Evolutionary conservation across 2,329 filamentous ascomycete genomes (phyloP).

Genomic region (Fusarium kyushuense): DNA sequence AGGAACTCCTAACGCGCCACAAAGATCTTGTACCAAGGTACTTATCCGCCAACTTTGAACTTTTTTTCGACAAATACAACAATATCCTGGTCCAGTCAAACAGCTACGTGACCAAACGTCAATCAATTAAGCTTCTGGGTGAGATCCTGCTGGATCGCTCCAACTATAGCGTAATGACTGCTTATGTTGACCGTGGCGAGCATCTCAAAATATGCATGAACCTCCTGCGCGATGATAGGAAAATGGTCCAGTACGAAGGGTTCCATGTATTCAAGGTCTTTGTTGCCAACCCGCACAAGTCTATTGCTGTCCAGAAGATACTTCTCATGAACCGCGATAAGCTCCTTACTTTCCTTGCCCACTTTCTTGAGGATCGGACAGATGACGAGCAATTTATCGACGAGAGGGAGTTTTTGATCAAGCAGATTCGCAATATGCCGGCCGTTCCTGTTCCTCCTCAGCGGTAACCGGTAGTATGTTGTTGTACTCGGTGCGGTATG

Average conservation of each 20-base stretch:
- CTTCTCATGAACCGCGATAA: slow-evolving; percentile 96
- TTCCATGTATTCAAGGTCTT: slow-evolving; percentile 99
- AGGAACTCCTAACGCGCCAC: slow-evolving; percentile 95
- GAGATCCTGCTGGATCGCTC: slow-evolving; percentile 94
- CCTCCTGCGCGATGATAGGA: slow-evolving; percentile 90
- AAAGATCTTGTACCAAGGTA: slow-evolving; percentile 92
- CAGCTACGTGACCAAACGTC: slow-evolving; percentile 96
- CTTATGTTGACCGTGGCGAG: slow-evolving; percentile 94
- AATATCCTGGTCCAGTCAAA: slow-evolving; percentile 87
- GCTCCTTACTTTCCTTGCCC: slow-evolving; percentile 86
- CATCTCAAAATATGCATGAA: slow-evolving; percentile 99
- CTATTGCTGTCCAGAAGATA: slow-evolving; percentile 94
- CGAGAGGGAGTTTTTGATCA: slow-evolving; percentile 96
- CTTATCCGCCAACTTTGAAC: slow-evolving; percentile 87
- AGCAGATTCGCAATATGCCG: slow-evolving; percentile 84
- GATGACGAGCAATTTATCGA: slow-evolving; percentile 99
- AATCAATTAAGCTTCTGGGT: slow-evolving; percentile 96
- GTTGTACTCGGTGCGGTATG: neutral
- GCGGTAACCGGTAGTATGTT: slow-evolving; percentile 50
- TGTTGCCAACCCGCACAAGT: slow-evolving; percentile 98
- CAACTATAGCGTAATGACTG: slow-evolving; percentile 98
- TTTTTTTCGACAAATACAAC: slow-evolving; percentile 95
- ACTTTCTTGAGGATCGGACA: slow-evolving; percentile 92
- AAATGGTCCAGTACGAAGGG: slow-evolving; percentile 99
- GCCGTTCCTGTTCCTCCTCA: slow-evolving; percentile 66